phyloP scores from a whole-genome alignment of 108 stramenopile genomes.

The Craspedostauros australis region DNA sequence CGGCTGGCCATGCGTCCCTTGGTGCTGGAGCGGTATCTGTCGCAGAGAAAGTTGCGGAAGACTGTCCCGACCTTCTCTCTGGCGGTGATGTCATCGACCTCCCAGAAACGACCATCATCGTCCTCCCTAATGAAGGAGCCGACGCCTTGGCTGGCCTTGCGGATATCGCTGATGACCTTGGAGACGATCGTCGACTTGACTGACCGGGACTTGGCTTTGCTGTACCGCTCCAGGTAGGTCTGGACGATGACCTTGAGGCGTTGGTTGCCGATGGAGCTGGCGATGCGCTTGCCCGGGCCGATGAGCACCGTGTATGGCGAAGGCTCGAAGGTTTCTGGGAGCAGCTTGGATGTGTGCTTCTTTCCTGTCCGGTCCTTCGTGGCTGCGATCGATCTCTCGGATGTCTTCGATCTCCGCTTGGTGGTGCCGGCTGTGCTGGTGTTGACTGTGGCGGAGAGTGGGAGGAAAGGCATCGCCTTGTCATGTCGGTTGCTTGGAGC shows the following conservation, averaged over 20 bases:
- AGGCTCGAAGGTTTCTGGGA: constrained; percentile 6
- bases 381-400: too few relatives aligned
- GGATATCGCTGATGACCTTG: constrained; percentile 9
- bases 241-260: constrained; percentile 12
- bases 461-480: too few relatives aligned
- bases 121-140: constrained; percentile 12
- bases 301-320: constrained; percentile 9
- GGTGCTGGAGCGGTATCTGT: constrained; percentile 11
- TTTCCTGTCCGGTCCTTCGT: too few relatives aligned
- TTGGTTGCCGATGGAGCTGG: constrained; percentile 20
- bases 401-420: too few relatives aligned
- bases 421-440: too few relatives aligned
- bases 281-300: constrained; percentile 1
- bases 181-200: constrained; percentile 27
- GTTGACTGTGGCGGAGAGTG: too few relatives aligned
- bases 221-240: constrained; percentile 7
- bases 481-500: too few relatives aligned
- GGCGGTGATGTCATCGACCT: constrained; percentile 15
- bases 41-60: constrained; percentile 3
- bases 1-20: too few relatives aligned
- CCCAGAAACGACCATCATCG: constrained; percentile 10
- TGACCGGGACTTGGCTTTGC: constrained; percentile 6
- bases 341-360: too few relatives aligned
- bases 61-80: constrained; percentile 16
- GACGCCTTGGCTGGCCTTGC: not conserved